Evolutionary conservation across 2,329 filamentous ascomycete species (phyloP), one percentile per base, ranked within the genome.

Genomic region (Penicillium sp.): DNA sequence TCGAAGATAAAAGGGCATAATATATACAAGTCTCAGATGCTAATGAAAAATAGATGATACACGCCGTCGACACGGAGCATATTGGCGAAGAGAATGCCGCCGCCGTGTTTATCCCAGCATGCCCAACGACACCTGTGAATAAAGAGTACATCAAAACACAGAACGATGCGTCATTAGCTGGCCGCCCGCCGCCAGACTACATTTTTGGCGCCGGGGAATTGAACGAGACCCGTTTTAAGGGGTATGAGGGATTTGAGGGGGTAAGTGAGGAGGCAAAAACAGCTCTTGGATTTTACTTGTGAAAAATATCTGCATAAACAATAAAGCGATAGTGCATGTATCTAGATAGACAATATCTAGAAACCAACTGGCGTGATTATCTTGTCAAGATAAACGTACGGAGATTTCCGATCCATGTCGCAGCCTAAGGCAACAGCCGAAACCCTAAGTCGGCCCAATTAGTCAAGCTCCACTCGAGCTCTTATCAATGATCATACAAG

Each of bases 141-240:
- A 65, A 64, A 45, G 52, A 20, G 4, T 69, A 71, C 38, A 58
- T 35, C 79, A 83, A 61, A 81, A 77, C 75, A 69, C 76, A 11
- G 75, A 77, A 68, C 71, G 77, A 20, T 79, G 79, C 23, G 71
- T 80, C 2, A 76, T 78, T 5, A 78, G 81, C 62, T 73, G 80
- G 42, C 72, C 81, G 66, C 76, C 81, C 59, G 81, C 83, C 58
- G 72, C 64, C 53, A 64, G 65, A 58, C 50, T 68, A 53, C 21
- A 18, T 18, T 2, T 16, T 45, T 28, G 51, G 40, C n/a, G 26
- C 38, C 12, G 26, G 26, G 12, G 24, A 33, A 5, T 21, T 53
- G 8, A 45, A 53, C 23, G 40, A 53, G 30, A 46, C 14, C 9
- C 18, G 21, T 11, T 53, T 53, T 9, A 47, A 45, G n/a, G 51